Conservation (phyloP, 2,329 filamentous ascomycete genomes). For the Emmonsiellopsis sp. region DNA sequence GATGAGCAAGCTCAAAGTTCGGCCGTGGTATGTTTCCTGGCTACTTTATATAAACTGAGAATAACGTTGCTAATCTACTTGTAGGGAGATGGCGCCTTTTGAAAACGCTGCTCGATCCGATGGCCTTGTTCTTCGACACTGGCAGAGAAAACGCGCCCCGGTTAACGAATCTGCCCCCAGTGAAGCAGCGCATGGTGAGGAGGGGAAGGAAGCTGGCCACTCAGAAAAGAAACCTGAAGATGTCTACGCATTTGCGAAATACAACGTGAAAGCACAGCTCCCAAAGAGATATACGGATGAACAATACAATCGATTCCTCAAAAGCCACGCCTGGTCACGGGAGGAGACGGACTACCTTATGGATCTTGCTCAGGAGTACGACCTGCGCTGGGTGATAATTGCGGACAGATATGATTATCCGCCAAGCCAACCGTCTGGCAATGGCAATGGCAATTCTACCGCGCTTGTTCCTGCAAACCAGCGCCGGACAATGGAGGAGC, state of each 20-base stretch:
- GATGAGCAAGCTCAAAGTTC: constrained; percentile 35
- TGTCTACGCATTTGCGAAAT: constrained; percentile 66
- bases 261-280: constrained; percentile 70
- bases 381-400: constrained; percentile 83
- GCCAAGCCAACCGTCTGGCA: constrained; percentile 19
- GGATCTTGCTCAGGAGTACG: constrained; percentile 63
- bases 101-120: constrained; percentile 69
- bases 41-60: constrained; percentile 52
- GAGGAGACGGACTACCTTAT: constrained; percentile 93
- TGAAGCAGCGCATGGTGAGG: constrained; percentile 29
- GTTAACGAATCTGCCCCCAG: constrained; percentile 24
- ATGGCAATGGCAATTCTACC: constrained; percentile 27
- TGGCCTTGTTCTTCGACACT: constrained; percentile 65
- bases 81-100: constrained; percentile 64
- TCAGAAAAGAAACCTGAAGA: constrained; percentile 28
- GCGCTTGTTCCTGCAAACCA: constrained; percentile 43
- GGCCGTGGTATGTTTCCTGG: constrained; percentile 35
- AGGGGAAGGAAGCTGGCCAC: constrained; percentile 20
- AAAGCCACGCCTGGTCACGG: constrained; percentile 72
- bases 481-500: constrained; percentile 70
- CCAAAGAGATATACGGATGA: constrained; percentile 73
- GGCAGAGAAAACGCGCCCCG: constrained; percentile 57
- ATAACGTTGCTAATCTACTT: constrained; percentile 42
- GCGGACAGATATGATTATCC: constrained; percentile 81
- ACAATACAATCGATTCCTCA: constrained; percentile 69